A percentile compares a stretch with the other conserved stretches of the same genome.
Conservation (phyloP, 1,139 yeast species). For the Pneumocystis wakefieldiae region DNA sequence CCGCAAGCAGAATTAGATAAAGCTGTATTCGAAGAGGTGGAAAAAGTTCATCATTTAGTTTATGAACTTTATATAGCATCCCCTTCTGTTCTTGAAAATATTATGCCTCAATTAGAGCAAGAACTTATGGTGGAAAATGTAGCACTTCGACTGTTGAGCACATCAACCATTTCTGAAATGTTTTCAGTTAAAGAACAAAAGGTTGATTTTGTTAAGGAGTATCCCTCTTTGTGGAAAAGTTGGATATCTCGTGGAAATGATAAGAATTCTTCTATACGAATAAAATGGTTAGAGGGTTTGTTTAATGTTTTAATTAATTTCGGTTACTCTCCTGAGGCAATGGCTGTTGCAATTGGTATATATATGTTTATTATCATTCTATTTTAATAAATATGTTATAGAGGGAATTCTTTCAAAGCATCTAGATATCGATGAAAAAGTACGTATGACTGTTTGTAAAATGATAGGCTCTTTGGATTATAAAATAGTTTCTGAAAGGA, state of each 20-base stretch:
- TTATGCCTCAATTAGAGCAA: conserved; percentile 67
- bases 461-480: conserved; percentile 28
- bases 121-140: conserved; percentile 57
- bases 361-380: background rate
- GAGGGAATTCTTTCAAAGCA: conserved; percentile 53
- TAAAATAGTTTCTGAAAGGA: conserved; percentile 19
- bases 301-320: conserved; percentile 17
- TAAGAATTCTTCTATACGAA: conserved; percentile 46
- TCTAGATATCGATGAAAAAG: conserved; percentile 62
- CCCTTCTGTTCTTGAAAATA: conserved; percentile 60
- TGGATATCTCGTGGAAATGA: conserved; percentile 73
- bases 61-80: conserved; percentile 61
- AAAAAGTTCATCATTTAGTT: conserved; percentile 47
- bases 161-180: conserved; percentile 58
- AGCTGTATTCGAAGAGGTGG: conserved; percentile 32
- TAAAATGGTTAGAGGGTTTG: conserved; percentile 52
- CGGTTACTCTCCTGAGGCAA: background rate
- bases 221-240: conserved; percentile 45
- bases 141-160: conserved; percentile 49
- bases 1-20: conserved; percentile 14
- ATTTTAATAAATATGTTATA: conserved; percentile 32
- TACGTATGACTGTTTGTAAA: conserved; percentile 47
- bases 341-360: background rate
- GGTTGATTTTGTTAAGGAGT: conserved; percentile 44
- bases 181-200: conserved; percentile 34